Percentiles rank a stretch among this genome's conserved stretches.
These are phyloP conservation scores for Silene noctiflora DNA, from an alignment of 179 eudicot genomes.

Conservation along the genomic window DNA sequence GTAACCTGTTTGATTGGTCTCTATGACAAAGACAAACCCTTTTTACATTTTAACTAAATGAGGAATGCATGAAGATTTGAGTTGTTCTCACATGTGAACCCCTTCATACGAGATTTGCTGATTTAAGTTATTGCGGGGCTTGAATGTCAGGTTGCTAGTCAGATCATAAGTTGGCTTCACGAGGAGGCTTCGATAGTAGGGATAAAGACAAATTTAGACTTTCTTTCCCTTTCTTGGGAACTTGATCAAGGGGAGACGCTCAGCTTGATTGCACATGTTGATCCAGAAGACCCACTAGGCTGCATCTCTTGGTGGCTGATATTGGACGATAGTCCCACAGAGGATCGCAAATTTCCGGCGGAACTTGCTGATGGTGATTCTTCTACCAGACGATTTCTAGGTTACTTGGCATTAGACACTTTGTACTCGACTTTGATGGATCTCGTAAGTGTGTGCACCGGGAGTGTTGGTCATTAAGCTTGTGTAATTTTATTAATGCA, in stretches of 20 bases:
- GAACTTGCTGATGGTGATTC: slow-evolving; percentile 40
- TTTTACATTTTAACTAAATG: neutral
- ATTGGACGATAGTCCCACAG: slow-evolving; percentile 51
- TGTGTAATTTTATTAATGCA: neutral
- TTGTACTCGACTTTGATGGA: slow-evolving; percentile 77
- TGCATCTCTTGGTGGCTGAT: slow-evolving; percentile 97
- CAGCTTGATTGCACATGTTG: slow-evolving; percentile 72
- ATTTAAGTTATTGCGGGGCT: neutral
- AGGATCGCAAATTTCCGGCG: slow-evolving; percentile 39
- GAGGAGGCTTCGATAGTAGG: slow-evolving; percentile 79
- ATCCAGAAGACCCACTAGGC: slow-evolving; percentile 67
- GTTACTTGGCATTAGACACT: slow-evolving; percentile 59
- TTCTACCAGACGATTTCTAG: slow-evolving; percentile 54
- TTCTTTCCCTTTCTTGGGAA: slow-evolving; percentile 68
- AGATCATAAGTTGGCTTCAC: slow-evolving; percentile 79
- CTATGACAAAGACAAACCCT: neutral
- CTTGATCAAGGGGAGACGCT: slow-evolving; percentile 74
- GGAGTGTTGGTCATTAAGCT: slow-evolving; percentile 38
- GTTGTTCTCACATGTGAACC: neutral
- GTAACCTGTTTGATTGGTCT: neutral
- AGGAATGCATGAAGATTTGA: neutral
- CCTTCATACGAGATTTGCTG: neutral
- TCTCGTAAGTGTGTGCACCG: slow-evolving; percentile 58
- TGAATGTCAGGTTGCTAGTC: slow-evolving; percentile 59
- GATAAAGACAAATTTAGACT: slow-evolving; percentile 68